Conservation (phyloP, 2,329 filamentous ascomycete genomes). For the Rutstroemia sp. region DNA sequence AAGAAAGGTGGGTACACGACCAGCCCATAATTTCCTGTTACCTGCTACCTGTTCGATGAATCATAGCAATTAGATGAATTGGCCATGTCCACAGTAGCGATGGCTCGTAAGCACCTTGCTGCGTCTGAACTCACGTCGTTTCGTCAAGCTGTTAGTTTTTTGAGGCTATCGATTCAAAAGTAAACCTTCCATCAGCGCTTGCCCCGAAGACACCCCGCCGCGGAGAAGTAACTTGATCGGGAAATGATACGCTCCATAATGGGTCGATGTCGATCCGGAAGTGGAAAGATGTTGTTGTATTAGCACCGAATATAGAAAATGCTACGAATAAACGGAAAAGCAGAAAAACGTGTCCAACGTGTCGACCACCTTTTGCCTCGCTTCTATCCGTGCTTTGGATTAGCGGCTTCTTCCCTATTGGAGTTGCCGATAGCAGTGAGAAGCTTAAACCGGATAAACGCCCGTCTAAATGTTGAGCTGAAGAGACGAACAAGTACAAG, state of each 20-base stretch:
- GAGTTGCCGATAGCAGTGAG: background rate
- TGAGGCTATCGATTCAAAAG: slow-evolving; percentile 4
- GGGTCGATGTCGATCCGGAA: background rate
- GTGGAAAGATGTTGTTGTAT: background rate
- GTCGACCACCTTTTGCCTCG: background rate
- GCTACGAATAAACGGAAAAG: background rate
- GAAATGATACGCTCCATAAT: slow-evolving; percentile 1
- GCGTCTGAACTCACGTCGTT: background rate
- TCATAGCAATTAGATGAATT: background rate
- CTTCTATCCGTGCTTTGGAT: background rate
- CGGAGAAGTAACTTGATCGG: background rate
- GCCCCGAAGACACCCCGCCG: too few relatives aligned
- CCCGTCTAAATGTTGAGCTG: background rate
- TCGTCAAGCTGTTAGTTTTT: background rate
- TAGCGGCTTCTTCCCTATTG: background rate
- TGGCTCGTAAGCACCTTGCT: background rate
- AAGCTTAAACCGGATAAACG: background rate
- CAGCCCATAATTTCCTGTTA: background rate
- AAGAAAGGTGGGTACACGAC: background rate
- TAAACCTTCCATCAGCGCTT: background rate
- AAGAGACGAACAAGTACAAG: too few relatives aligned
- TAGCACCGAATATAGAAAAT: background rate
- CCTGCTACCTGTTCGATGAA: too few relatives aligned
- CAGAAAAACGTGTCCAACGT: slow-evolving; percentile 2
- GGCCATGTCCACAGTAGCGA: background rate